Conservation (phyloP, 768 basidiomycete genomes). For the Mycena olivaceomarginata region DNA sequence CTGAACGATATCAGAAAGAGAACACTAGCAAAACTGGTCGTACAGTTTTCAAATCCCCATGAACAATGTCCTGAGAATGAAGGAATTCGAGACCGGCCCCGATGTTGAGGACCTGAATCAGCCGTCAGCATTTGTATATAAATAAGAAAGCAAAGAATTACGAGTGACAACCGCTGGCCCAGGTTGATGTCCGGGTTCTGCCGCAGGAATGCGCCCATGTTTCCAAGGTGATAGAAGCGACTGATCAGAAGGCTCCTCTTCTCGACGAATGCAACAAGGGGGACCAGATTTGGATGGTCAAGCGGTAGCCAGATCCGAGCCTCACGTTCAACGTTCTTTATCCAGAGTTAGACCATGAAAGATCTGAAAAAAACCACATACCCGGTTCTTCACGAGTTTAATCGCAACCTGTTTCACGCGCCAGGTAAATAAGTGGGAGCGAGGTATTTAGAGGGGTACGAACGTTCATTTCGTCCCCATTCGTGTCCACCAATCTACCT, state of each 20-base stretch:
- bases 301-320: not conserved
- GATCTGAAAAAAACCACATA: not conserved
- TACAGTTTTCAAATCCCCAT: slow-evolving; percentile 11
- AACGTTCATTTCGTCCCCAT: not conserved
- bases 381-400: not conserved
- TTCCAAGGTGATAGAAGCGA: not conserved
- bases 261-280: not conserved
- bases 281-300: not conserved
- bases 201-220: not conserved
- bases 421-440: not conserved
- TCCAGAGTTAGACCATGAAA: not conserved
- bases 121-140: not conserved
- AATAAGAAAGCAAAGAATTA: not conserved
- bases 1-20: not conserved
- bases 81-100: not conserved
- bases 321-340: not conserved
- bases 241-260: not conserved
- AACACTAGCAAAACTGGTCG: not conserved
- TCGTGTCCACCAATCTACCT: not conserved
- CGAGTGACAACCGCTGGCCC: not conserved
- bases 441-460: not conserved
- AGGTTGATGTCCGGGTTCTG: not conserved
- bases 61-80: not conserved
- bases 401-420: not conserved
- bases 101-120: not conserved